Conservation (phyloP, 2,329 filamentous ascomycete genomes). For the Aureobasidium sp. region DNA sequence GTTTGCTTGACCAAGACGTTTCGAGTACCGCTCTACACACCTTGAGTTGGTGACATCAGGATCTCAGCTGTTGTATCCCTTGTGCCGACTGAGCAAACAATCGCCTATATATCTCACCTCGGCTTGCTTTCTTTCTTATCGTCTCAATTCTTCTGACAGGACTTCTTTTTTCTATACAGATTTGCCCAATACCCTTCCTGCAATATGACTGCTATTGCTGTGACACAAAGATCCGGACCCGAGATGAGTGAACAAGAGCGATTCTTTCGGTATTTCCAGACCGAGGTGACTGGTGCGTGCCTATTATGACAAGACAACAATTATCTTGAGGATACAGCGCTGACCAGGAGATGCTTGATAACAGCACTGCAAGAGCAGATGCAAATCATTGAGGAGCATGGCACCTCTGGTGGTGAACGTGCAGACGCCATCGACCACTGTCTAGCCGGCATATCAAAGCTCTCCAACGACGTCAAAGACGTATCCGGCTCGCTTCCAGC, state of each 20-base stretch:
- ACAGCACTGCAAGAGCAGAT: slow-evolving; percentile 73
- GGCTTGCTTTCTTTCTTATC: neutral
- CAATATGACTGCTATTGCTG: slow-evolving; percentile 12
- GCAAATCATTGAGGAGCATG: slow-evolving; percentile 55
- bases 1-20: neutral
- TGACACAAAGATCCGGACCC: neutral
- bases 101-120: neutral
- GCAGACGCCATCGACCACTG: slow-evolving; percentile 75
- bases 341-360: neutral
- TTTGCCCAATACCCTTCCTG: neutral
- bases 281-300: slow-evolving; percentile 60
- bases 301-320: neutral
- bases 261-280: slow-evolving; percentile 79
- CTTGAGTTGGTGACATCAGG: slow-evolving; percentile 10
- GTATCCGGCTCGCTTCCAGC: slow-evolving; percentile 74
- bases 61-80: neutral
- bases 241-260: slow-evolving; percentile 39
- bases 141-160: neutral
- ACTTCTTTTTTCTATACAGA: neutral
- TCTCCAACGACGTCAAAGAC: slow-evolving; percentile 81
- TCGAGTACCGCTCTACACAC: slow-evolving; percentile 5
- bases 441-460: slow-evolving; percentile 67
- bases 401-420: slow-evolving; percentile 63
- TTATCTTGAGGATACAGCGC: neutral
- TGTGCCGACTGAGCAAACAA: neutral